Base-by-base conservation (phyloP, 495 filamentous ascomycete genomes). In the Aspergillus sclerotioniger region DNA sequence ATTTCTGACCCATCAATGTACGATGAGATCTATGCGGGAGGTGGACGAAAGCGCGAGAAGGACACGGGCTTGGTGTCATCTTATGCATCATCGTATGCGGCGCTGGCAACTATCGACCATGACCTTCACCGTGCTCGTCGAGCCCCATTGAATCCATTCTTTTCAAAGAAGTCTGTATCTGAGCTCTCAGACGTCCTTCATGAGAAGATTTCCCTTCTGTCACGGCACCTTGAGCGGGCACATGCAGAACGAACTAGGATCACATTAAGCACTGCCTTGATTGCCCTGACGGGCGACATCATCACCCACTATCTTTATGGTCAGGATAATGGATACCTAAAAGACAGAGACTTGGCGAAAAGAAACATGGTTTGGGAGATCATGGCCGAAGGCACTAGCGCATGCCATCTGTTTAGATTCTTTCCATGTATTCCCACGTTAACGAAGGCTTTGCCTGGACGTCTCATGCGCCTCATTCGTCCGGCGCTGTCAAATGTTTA, bases 221-320 rank as follows among this genome's bases (percentile, higher is more conserved):
- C 74, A 32, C 19, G 47, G 1, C 65, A 68, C 8, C 65, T 83
- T n/a, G 55, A 70, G 17, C 67, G 62, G 7, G 66, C 71, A 19
- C 66, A 51, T 20, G 25, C 54, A 12, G 45, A 59, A 13, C 48
- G 50, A 12, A 19, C 60, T 2, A 61, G 65, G 9, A 54, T 78
- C 8, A 59, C 69, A 9, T 32, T 80, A 0, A 54, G 71, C 17
- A 65, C 73, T 13, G 71, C 70, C 15, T 80, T 73, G 43, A 65
- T 68, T 0, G 70, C 68, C 3, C 58, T 76, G 0, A 74, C 79
- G 0, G 67, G 61, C 5, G 72, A 80, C 57, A 70, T 80, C 7
- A 76, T 81, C 51, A 64, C 69, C 0, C 64, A 76, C 39, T 78
- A 77, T 54, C 68, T 63, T n/a, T 76, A 74, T 28, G 77, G 73